Evolutionary conservation across 371 early-diverging fungal genomes (phyloP), one percentile per base, ranked within the genome.

Genomic region (Rhizopus microsporus): DNA sequence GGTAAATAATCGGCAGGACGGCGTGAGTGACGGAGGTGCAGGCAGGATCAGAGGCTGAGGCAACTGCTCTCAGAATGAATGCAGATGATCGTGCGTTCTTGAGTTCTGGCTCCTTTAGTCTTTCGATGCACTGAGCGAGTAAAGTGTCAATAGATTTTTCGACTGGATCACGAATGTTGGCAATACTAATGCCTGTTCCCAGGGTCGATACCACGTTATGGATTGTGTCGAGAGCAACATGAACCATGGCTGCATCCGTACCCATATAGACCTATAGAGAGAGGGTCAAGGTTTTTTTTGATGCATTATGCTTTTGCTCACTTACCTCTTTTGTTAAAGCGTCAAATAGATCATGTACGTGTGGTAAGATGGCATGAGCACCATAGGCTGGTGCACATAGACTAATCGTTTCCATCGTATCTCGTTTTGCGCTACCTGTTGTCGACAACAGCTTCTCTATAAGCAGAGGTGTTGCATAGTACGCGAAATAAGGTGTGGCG

Each of bases 401-500:
- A 17, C 88, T 65, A 42, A 93, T 69, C 0, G 88, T 84, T 35
- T 88, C 88, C 80, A 94, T 83, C 0, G 91, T 86, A 71, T 93
- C 94, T 61, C 85, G 78, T 85, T 91, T 71, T 32, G 60, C 56
- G 61, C 46, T 50, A 3, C 78, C 83, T 7, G 90, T 88, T 3
- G 84, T 80, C 1, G 94, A 85, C 2, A 87, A 60, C 4, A 95
- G 75, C 71, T 95, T 97, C 56, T 93, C 92, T 10, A 93, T 74
- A 8, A 96, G 70, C 6, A 88, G 68, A 35, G 93, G 93, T 47
- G 94, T 76, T 3, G 93, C 90, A 67, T 79, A 80, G 31, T 73
- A 74, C 29, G 84, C 89, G 78, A 93, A 91, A 56, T 83, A 75
- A 4, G 91, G 84, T 17, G 89, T 83, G 6, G 87, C 81, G 15